These are phyloP conservation scores for Puccinia horiana DNA, from an alignment of 1,284 basidiomycete species.

Conservation along the genomic window DNA sequence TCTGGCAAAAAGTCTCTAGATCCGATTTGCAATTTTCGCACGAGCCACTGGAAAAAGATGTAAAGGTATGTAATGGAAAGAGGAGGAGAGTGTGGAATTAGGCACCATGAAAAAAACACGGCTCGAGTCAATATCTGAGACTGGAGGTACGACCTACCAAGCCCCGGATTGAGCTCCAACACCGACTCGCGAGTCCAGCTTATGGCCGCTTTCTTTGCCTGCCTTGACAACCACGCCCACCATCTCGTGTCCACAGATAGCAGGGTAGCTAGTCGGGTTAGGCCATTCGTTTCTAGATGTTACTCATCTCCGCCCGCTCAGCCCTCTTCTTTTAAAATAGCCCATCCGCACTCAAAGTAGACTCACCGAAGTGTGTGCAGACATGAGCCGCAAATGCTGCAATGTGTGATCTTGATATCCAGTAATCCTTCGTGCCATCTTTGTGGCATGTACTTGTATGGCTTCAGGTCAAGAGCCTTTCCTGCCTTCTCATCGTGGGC, in stretches of 20 bases:
- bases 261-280: slow-evolving; percentile 26
- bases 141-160: slow-evolving; percentile 38
- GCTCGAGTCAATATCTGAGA: too few species aligned
- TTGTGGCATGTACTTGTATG: slow-evolving; percentile 19
- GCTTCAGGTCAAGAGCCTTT: slow-evolving; percentile 1
- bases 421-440: slow-evolving; percentile 35
- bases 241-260: slow-evolving; percentile 46
- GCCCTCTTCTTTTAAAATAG: too few species aligned
- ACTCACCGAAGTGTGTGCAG: slow-evolving; percentile 37
- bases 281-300: slow-evolving; percentile 45
- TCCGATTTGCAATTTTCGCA: slow-evolving; percentile 34
- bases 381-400: slow-evolving; percentile 43
- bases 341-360: too few species aligned
- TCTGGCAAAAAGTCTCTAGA: slow-evolving; percentile 17
- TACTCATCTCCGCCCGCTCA: too few species aligned
- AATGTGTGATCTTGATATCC: slow-evolving; percentile 41
- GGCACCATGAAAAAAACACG: too few species aligned
- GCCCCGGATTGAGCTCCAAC: slow-evolving; percentile 40
- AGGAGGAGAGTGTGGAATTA: too few species aligned
- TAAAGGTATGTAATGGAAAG: too few species aligned
- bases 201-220: slow-evolving; percentile 34
- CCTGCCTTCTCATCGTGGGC: slow-evolving; percentile 16
- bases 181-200: slow-evolving; percentile 21
- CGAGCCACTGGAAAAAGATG: slow-evolving; percentile 34
- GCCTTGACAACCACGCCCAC: slow-evolving; percentile 33